These are phyloP conservation scores for Aspergillus sp. DNA, from an alignment of 2,329 filamentous ascomycete genomes.

Conservation along the genomic window DNA sequence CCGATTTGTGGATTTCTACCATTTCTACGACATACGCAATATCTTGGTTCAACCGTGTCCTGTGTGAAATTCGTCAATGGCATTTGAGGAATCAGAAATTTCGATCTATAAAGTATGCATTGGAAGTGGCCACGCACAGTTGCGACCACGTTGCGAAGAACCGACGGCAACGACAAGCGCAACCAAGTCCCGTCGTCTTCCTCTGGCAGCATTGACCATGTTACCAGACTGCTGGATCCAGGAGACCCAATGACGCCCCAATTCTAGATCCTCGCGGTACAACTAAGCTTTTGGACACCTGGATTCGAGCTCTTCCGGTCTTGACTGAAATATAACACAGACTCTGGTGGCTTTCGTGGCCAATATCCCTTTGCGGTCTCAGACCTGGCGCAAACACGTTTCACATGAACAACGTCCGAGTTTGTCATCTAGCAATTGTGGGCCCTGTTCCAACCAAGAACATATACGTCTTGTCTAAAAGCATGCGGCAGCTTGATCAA, in stretches of 20 bases:
- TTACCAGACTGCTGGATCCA: not conserved
- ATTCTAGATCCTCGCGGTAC: not conserved
- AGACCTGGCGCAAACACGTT: not conserved
- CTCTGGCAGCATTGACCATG: not conserved
- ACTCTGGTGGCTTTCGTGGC: not conserved
- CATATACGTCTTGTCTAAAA: not conserved
- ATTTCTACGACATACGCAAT: no score
- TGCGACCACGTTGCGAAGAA: not conserved
- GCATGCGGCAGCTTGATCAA: no score
- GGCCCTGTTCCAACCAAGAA: not conserved
- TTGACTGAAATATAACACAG: not conserved
- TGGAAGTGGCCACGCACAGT: not conserved
- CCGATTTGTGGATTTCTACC: no score
- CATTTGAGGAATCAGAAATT: not conserved
- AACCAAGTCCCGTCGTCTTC: not conserved
- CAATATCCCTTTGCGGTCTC: no score
- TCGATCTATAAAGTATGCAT: not conserved
- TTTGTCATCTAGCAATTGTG: not conserved
- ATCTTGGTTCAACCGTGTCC: not conserved
- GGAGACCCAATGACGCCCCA: not conserved
- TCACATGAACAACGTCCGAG: not conserved
- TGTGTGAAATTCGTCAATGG: not conserved
- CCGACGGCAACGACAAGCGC: not conserved
- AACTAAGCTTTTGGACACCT: not conserved
- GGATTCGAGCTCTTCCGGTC: not conserved